Evolutionary conservation across 1,284 basidiomycete species (phyloP).

Genomic region (Hymenochaete sp.): DNA sequence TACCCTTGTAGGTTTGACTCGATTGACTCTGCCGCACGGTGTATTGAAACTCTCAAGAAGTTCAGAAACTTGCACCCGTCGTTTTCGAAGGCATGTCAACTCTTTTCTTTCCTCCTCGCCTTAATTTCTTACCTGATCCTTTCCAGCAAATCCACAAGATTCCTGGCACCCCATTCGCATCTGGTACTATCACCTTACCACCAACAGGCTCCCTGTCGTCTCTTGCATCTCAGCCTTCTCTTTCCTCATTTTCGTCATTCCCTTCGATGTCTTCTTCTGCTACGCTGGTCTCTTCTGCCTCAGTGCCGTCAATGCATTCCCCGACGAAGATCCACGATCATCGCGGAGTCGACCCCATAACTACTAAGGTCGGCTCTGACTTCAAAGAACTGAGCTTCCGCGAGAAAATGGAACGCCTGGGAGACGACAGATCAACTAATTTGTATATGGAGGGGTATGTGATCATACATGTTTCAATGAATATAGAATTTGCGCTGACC

Average conservation of each 20-base stretch:
- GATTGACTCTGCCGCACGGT: constrained; percentile 25
- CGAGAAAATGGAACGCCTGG: constrained; percentile 19
- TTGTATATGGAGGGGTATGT: constrained; percentile 23
- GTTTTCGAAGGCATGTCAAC: constrained; percentile 24
- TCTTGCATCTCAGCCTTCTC: constrained; percentile 10
- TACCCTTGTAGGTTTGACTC: constrained; percentile 23
- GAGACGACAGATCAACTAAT: constrained; percentile 19
- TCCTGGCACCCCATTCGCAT: constrained; percentile 20
- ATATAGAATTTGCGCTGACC: background rate
- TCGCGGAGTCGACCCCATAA: constrained; percentile 7
- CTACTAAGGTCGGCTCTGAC: constrained; percentile 13
- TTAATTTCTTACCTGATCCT: background rate
- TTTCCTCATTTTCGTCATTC: constrained; percentile 11
- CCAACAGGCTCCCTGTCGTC: constrained; percentile 9
- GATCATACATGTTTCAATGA: background rate
- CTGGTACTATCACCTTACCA: constrained; percentile 15
- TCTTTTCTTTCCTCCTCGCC: background rate
- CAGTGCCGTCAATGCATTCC: constrained; percentile 8
- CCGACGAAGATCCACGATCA: constrained; percentile 5
- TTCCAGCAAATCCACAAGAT: constrained; percentile 24
- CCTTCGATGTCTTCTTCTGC: constrained; percentile 11
- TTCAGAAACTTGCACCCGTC: constrained; percentile 27
- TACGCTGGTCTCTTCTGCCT: constrained; percentile 12
- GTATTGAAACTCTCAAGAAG: constrained; percentile 25
- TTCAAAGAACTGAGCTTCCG: constrained; percentile 16